Evolutionary conservation across 2,329 filamentous ascomycete genomes (phyloP).

Genomic region (Tolypocladium tundrense): DNA sequence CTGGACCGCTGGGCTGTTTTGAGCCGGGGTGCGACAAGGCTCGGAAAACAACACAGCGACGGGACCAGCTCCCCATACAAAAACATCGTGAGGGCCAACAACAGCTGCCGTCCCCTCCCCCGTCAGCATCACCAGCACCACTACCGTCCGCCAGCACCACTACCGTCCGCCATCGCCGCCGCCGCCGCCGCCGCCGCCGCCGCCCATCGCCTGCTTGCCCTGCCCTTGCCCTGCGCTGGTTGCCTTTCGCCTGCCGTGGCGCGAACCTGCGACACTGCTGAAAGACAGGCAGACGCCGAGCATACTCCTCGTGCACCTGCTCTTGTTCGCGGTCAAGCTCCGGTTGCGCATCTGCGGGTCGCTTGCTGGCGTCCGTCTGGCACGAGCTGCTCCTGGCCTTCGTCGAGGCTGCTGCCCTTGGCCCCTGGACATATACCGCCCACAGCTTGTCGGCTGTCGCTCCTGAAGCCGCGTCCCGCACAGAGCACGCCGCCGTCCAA

Average conservation of each 20-base stretch:
- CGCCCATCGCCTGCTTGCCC: neutral
- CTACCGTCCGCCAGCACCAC: neutral
- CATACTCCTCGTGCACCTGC: too few relatives aligned
- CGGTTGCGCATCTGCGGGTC: neutral
- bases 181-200: neutral
- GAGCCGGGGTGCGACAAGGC: constrained; percentile 3
- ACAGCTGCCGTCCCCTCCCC: neutral
- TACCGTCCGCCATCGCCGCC: neutral
- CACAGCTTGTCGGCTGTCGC: too few relatives aligned
- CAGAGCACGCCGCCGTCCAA: neutral
- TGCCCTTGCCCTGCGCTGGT: neutral
- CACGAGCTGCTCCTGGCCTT: neutral
- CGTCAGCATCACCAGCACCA: neutral
- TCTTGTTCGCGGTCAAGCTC: neutral
- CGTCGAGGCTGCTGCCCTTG: neutral
- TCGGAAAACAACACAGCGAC: neutral
- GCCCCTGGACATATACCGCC: too few relatives aligned
- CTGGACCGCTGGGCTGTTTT: constrained; percentile 2
- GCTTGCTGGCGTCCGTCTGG: neutral
- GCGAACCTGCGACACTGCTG: neutral
- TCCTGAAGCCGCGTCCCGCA: neutral
- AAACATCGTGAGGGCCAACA: constrained; percentile 17
- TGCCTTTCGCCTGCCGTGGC: neutral
- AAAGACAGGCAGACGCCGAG: too few relatives aligned
- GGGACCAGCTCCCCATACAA: constrained; percentile 14